Evolutionary conservation across 495 filamentous ascomycete genomes (phyloP).

Genomic region (Rostrohypoxylon terebratum): DNA sequence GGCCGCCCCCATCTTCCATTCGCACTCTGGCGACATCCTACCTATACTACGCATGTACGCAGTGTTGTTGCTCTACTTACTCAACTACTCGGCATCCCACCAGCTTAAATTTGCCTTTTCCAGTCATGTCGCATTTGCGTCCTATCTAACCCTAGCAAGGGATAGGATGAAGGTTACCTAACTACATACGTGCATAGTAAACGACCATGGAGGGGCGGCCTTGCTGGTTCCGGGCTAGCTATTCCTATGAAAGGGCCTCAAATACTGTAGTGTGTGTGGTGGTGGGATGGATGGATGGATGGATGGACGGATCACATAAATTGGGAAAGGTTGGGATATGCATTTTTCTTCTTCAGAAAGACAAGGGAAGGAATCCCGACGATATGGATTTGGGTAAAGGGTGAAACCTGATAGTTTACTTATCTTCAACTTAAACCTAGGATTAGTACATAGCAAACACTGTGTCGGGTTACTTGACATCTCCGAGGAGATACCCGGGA

Average conservation of each 20-base stretch:
- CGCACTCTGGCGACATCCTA: neutral
- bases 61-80: neutral
- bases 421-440: slow-evolving; percentile 9
- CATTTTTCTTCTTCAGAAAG: neutral
- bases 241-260: neutral
- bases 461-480: neutral
- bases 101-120: slow-evolving; percentile 20
- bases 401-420: neutral
- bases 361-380: slow-evolving; percentile 8
- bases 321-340: neutral
- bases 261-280: neutral
- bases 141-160: slow-evolving; percentile 5
- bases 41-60: neutral
- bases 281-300: no score
- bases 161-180: neutral
- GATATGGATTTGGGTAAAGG: slow-evolving; percentile 24
- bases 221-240: slow-evolving; percentile 22
- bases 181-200: slow-evolving; percentile 6
- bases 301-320: neutral
- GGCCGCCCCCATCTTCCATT: neutral
- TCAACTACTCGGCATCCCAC: neutral
- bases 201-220: neutral
- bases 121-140: slow-evolving; percentile 9
- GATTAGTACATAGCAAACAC: slow-evolving; percentile 34
- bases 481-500: slow-evolving; percentile 25